phyloP scores from a whole-genome alignment of 1,284 basidiomycete genomes.

The Caloboletus inedulis region DNA sequence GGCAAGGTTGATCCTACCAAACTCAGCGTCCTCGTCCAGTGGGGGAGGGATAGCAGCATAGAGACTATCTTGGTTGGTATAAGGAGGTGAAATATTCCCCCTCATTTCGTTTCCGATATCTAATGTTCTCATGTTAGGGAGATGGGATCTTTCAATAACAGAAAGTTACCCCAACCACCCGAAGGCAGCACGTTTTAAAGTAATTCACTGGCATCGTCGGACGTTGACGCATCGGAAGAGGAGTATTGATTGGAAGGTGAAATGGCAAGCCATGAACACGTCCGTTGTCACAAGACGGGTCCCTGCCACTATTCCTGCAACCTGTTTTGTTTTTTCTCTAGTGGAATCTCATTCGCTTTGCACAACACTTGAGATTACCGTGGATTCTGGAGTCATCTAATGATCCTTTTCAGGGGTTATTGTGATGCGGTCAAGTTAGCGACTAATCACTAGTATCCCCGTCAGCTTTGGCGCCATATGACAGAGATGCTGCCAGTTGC shows the following conservation, averaged over 20 bases:
- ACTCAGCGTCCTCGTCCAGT: constrained; percentile 67
- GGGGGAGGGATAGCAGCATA: constrained; percentile 75
- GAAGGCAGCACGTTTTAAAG: constrained; percentile 75
- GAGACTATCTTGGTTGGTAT: constrained; percentile 91
- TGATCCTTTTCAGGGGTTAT: not conserved
- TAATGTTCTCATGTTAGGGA: constrained; percentile 54
- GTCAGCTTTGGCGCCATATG: not conserved
- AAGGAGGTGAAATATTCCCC: constrained; percentile 54
- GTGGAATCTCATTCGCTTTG: constrained; percentile 17
- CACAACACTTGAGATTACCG: not conserved
- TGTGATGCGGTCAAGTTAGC: not conserved
- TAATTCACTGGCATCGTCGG: not conserved
- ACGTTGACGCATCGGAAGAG: constrained; percentile 8
- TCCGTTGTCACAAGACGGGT: constrained; percentile 14
- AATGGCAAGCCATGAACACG: constrained; percentile 11
- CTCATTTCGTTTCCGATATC: not conserved
- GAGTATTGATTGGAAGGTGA: constrained; percentile 12
- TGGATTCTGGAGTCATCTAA: not conserved
- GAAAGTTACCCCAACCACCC: constrained; percentile 92
- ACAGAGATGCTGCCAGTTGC: not conserved
- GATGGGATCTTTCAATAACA: constrained; percentile 89
- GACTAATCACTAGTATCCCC: not conserved
- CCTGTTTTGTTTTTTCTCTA: constrained; percentile 15
- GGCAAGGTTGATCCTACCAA: constrained; percentile 78
- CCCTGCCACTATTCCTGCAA: constrained; percentile 22